Evolutionary conservation across 2,329 filamentous ascomycete genomes (phyloP).

Genomic region (Colletotrichum theobromicola): DNA sequence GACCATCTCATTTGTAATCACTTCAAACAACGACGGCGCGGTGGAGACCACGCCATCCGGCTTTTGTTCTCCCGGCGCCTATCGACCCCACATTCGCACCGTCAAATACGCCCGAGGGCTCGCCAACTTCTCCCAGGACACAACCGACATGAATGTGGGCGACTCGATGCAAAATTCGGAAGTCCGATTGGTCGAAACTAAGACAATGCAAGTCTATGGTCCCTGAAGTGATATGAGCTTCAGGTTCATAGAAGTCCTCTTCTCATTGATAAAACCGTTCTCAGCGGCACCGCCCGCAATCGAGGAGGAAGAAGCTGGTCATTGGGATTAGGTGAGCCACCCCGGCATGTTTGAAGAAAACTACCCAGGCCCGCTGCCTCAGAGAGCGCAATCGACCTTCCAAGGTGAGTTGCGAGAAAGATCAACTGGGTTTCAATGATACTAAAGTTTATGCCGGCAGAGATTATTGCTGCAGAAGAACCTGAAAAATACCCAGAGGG

Average conservation of each 20-base stretch:
- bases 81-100: background rate
- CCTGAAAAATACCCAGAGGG: conserved; percentile 67
- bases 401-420: background rate
- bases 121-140: background rate
- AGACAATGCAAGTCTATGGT: background rate
- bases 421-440: background rate
- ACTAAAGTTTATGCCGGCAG: background rate
- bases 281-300: background rate
- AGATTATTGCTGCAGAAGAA: background rate
- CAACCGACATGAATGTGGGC: background rate
- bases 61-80: background rate
- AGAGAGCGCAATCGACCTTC: too few relatives aligned
- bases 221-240: background rate
- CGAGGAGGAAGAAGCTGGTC: background rate
- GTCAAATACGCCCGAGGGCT: background rate
- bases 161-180: background rate
- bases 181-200: background rate
- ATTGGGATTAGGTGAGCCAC: background rate
- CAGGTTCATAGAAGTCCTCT: background rate
- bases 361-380: background rate
- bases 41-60: background rate
- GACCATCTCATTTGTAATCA: background rate
- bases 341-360: background rate
- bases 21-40: background rate
- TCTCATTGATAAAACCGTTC: background rate